Evolutionary conservation across 352 stramenopile species (phyloP).

Genomic region (Phytophthora meadii): DNA sequence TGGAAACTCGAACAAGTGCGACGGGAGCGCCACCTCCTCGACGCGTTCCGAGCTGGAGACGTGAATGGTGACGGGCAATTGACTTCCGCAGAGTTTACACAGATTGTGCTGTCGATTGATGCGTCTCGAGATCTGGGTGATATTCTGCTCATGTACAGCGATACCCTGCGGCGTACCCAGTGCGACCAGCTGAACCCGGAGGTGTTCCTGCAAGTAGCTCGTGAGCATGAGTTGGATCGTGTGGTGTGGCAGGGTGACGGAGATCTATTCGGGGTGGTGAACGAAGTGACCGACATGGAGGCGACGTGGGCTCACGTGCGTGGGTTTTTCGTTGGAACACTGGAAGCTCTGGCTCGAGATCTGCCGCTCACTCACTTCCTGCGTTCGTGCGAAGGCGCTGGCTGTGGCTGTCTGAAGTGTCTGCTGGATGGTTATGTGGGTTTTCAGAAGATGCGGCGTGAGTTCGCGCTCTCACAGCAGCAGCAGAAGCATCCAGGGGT

Average conservation of each 20-base stretch:
- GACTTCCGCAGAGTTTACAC: constrained; percentile 78
- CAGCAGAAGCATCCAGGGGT: constrained; percentile 20
- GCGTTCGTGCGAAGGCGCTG: constrained; percentile 70
- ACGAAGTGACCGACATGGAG: constrained; percentile 68
- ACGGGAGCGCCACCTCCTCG: constrained; percentile 67
- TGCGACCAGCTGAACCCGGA: constrained; percentile 63
- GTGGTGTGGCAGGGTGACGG: constrained; percentile 74
- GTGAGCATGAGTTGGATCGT: constrained; percentile 77
- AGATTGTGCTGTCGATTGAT: constrained; percentile 85
- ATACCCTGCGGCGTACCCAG: constrained; percentile 72
- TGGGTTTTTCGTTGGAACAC: constrained; percentile 73
- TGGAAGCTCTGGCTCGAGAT: constrained; percentile 67
- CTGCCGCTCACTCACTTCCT: constrained; percentile 61
- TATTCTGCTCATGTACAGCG: constrained; percentile 84
- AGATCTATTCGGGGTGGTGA: constrained; percentile 73
- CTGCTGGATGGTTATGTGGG: constrained; percentile 83
- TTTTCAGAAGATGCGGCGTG: constrained; percentile 77
- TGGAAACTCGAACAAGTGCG: constrained; percentile 77
- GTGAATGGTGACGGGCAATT: constrained; percentile 83
- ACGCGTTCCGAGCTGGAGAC: constrained; percentile 80
- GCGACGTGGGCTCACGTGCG: constrained; percentile 63
- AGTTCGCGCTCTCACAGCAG: constrained; percentile 37
- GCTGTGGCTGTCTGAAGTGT: constrained; percentile 84
- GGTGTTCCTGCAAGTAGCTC: constrained; percentile 76
- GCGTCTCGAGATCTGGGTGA: constrained; percentile 65